These are phyloP conservation scores for Saturnispora dispora DNA, from an alignment of 805 yeast genomes.

Conservation along the genomic window DNA sequence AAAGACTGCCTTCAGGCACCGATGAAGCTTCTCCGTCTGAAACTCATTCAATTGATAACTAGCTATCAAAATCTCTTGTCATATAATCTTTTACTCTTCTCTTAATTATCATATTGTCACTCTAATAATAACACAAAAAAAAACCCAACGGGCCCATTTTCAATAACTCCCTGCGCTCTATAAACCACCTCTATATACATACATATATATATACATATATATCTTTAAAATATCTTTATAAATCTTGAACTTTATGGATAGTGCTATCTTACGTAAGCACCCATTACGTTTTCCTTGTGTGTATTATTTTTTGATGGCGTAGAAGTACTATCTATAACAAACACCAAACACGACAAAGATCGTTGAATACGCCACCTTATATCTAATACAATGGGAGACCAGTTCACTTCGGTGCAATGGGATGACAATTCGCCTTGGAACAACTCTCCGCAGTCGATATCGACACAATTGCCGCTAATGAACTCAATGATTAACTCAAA, in stretches of 20 bases:
- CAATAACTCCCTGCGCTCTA: neutral
- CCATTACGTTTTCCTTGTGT: neutral
- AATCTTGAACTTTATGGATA: neutral
- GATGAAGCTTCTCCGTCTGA: constrained; percentile 21
- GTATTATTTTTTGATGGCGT: neutral
- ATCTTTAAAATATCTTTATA: neutral
- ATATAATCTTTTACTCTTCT: neutral
- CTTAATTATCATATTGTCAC: neutral
- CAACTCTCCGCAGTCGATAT: neutral
- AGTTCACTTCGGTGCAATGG: constrained; percentile 51
- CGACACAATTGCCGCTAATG: neutral
- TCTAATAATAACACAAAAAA: too few relatives aligned
- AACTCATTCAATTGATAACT: neutral
- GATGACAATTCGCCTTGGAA: constrained; percentile 23
- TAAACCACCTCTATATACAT: neutral
- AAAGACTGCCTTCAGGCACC: constrained; percentile 38
- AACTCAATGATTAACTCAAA: neutral
- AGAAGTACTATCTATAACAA: neutral
- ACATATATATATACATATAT: too few relatives aligned
- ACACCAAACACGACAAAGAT: neutral
- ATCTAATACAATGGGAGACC: constrained; percentile 29
- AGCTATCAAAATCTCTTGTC: neutral
- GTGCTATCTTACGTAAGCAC: neutral
- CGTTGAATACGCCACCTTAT: neutral
- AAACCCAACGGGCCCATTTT: too few relatives aligned